phyloP scores from a whole-genome alignment of 352 stramenopile genomes.

The Phytophthora cactorum region DNA sequence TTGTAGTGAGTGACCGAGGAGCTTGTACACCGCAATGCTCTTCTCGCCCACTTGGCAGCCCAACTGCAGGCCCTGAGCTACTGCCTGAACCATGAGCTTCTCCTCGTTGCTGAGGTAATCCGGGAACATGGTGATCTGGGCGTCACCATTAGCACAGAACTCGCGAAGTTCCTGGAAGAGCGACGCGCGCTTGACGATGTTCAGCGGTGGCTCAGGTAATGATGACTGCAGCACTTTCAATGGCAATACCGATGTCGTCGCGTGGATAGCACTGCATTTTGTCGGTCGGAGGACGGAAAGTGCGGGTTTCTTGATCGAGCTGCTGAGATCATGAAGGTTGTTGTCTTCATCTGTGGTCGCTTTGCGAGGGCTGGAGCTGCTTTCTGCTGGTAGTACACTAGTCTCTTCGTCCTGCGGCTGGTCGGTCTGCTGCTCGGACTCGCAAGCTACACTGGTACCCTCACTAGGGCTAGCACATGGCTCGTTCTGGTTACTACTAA shows the following conservation, averaged over 20 bases:
- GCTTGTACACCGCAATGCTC: slow-evolving; percentile 69
- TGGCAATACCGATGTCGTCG: slow-evolving; percentile 12
- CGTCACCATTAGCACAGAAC: slow-evolving; percentile 51
- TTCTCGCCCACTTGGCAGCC: slow-evolving; percentile 70
- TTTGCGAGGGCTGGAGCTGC: slow-evolving; percentile 19
- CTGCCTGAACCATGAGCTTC: slow-evolving; percentile 56
- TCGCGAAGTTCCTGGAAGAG: slow-evolving; percentile 70
- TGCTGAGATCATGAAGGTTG: slow-evolving; percentile 41
- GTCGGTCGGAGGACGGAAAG: slow-evolving; percentile 23
- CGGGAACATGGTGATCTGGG: slow-evolving; percentile 67
- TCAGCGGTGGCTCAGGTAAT: slow-evolving; percentile 13
- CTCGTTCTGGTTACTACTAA: slow-evolving; percentile 35
- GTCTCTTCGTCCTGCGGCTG: slow-evolving; percentile 22
- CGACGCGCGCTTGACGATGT: slow-evolving; percentile 44
- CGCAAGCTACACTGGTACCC: neutral
- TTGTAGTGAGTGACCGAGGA: slow-evolving; percentile 27
- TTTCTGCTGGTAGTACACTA: neutral
- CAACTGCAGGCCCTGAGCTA: slow-evolving; percentile 59
- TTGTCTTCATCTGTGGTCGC: slow-evolving; percentile 18
- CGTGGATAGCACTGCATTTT: slow-evolving; percentile 13
- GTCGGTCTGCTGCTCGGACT: slow-evolving; percentile 14
- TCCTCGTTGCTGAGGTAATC: slow-evolving; percentile 70
- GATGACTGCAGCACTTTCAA: slow-evolving; percentile 13
- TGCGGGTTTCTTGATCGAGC: slow-evolving; percentile 34
- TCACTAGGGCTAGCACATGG: slow-evolving; percentile 12